These are phyloP conservation scores for Yamadazyma kanchanaburiensis DNA, from an alignment of 1,139 yeast species.

Conservation along the genomic window DNA sequence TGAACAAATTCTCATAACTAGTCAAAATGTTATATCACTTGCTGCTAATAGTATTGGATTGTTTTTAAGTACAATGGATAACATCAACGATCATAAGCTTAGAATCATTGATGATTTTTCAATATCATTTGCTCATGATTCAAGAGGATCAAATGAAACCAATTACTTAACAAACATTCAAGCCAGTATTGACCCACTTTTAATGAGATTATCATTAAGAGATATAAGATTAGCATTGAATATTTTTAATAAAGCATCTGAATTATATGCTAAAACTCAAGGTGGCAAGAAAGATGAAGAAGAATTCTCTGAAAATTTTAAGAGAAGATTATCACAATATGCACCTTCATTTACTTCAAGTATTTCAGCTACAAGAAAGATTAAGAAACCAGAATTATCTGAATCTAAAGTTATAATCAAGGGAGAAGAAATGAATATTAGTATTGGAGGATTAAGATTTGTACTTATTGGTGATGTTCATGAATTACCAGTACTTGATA, in stretches of 20 bases:
- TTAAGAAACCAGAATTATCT: slow-evolving; percentile 2
- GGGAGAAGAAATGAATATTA: slow-evolving; percentile 70
- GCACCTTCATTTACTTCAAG: slow-evolving; percentile 63
- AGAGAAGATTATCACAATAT: slow-evolving; percentile 53
- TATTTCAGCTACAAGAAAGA: slow-evolving; percentile 18
- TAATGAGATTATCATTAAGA: slow-evolving; percentile 77
- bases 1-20: slow-evolving; percentile 71
- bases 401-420: slow-evolving; percentile 43
- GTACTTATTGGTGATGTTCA: slow-evolving; percentile 92
- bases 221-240: slow-evolving; percentile 80
- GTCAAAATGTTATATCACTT: slow-evolving; percentile 62
- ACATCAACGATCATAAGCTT: slow-evolving; percentile 54
- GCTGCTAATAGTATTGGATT: slow-evolving; percentile 82
- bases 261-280: slow-evolving; percentile 40
- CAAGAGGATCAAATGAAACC: slow-evolving; percentile 58
- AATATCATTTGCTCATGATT: slow-evolving; percentile 69
- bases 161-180: slow-evolving; percentile 62
- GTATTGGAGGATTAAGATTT: slow-evolving; percentile 77
- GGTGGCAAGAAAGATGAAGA: slow-evolving; percentile 15
- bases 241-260: slow-evolving; percentile 71
- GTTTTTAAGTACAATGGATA: slow-evolving; percentile 77
- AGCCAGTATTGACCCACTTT: slow-evolving; percentile 74
- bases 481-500: slow-evolving; percentile 86
- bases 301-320: slow-evolving; percentile 58
- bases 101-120: slow-evolving; percentile 89